Percentiles rank a stretch among this genome's conserved stretches.
Evolutionary conservation across 106 monocot species (phyloP).

Genomic region (Vanilla planifolia): DNA sequence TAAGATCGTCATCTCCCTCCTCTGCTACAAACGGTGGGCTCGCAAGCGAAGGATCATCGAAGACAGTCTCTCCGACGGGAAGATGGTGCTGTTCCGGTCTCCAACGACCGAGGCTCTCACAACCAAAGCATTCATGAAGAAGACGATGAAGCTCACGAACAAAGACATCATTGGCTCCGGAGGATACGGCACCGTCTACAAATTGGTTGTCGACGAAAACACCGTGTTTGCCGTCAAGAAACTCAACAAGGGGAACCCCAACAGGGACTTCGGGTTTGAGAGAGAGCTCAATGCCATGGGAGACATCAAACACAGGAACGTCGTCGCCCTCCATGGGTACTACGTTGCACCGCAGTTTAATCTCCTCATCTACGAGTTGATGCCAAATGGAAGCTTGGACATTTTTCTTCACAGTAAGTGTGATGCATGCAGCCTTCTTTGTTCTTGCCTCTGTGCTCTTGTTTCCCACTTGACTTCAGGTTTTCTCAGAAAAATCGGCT

Average conservation of each 20-base stretch:
- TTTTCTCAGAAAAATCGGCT: slow-evolving; percentile 27
- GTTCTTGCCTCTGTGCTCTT: background rate
- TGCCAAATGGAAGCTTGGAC: slow-evolving; percentile 86
- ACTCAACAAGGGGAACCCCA: slow-evolving; percentile 56
- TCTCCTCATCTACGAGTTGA: slow-evolving; percentile 83
- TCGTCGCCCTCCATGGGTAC: slow-evolving; percentile 79
- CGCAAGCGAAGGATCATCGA: slow-evolving; percentile 43
- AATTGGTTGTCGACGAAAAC: slow-evolving; percentile 35
- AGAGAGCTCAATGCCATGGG: slow-evolving; percentile 76
- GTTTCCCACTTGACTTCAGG: no score
- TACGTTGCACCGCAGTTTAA: slow-evolving; percentile 57
- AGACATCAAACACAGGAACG: slow-evolving; percentile 84
- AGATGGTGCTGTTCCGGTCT: slow-evolving; percentile 69
- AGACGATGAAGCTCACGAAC: slow-evolving; percentile 65
- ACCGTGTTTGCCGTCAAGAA: slow-evolving; percentile 77
- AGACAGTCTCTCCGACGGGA: slow-evolving; percentile 59
- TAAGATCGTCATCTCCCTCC: slow-evolving; percentile 60
- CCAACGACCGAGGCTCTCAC: slow-evolving; percentile 39
- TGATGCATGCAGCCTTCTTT: background rate
- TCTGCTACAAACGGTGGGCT: slow-evolving; percentile 61
- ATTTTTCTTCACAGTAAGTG: slow-evolving; percentile 52
- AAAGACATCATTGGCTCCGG: slow-evolving; percentile 88
- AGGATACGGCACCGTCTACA: slow-evolving; percentile 81
- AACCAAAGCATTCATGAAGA: slow-evolving; percentile 52
- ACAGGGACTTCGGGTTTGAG: slow-evolving; percentile 66